Evolutionary conservation across 176 grass and related monocot species (phyloP).

Genomic region (Aegilops umbellulata): DNA sequence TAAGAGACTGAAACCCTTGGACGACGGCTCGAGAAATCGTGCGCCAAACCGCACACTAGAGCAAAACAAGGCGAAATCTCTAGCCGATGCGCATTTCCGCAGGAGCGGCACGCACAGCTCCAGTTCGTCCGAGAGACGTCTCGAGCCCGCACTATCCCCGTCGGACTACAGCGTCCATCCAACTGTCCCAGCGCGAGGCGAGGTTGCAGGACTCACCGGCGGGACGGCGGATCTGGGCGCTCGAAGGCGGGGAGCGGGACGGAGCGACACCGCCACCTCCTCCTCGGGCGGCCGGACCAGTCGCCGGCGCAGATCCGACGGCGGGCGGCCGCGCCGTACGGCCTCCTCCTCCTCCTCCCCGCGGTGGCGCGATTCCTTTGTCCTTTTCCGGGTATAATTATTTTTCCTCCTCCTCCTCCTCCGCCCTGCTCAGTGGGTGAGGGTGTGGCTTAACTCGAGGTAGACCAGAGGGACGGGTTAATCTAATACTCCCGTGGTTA

Average conservation of each 20-base stretch:
- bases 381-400: not conserved
- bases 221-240: slow-evolving; percentile 36
- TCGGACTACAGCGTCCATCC: not conserved
- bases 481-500: slow-evolving; percentile 60
- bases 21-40: not conserved
- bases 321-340: slow-evolving; percentile 38
- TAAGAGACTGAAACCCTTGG: not conserved
- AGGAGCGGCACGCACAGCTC: not conserved
- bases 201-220: slow-evolving; percentile 37
- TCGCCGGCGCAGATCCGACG: slow-evolving; percentile 36
- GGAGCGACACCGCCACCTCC: slow-evolving; percentile 13
- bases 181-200: slow-evolving; percentile 5
- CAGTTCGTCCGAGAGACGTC: not conserved
- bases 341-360: slow-evolving; percentile 14
- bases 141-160: not conserved
- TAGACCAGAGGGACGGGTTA: slow-evolving; percentile 53
- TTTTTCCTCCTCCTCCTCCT: not conserved
- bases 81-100: slow-evolving; percentile 2
- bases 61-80: not conserved
- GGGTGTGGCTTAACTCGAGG: slow-evolving; percentile 26
- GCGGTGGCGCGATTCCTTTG: slow-evolving; percentile 16
- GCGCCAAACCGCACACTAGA: not conserved
- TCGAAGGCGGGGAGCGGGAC: slow-evolving; percentile 24
- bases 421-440: not conserved
- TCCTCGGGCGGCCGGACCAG: not conserved